These are phyloP conservation scores for Fusarium hainanense DNA, from an alignment of 2,329 filamentous ascomycete genomes.

Conservation along the genomic window DNA sequence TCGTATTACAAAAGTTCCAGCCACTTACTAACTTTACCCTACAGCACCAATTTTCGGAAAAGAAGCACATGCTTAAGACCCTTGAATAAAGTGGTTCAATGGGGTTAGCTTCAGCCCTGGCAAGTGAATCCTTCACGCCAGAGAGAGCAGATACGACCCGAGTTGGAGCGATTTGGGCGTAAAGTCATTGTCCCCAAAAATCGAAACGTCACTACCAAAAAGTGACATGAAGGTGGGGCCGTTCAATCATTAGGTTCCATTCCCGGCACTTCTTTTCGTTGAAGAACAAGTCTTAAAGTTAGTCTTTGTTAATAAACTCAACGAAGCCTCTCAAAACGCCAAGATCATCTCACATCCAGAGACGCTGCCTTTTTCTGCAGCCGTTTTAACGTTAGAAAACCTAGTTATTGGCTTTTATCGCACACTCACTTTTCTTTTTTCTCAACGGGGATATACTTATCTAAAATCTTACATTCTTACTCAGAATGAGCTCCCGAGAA, in stretches of 20 bases:
- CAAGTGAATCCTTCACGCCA: slow-evolving; percentile 1
- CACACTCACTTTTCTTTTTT: neutral
- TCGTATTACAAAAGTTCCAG: slow-evolving; percentile 20
- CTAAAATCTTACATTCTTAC: neutral
- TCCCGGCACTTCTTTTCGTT: slow-evolving; percentile 14
- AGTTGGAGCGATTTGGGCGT: neutral
- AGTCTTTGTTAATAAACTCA: slow-evolving; percentile 19
- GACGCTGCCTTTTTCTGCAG: neutral
- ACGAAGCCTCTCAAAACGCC: slow-evolving; percentile 10
- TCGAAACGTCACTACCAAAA: slow-evolving; percentile 24
- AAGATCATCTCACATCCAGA: neutral
- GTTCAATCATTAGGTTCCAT: neutral
- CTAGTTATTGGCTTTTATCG: neutral
- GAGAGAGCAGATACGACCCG: neutral
- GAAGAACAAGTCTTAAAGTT: neutral
- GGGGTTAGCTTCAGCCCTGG: slow-evolving; percentile 9
- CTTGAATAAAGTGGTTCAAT: neutral
- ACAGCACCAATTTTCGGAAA: neutral
- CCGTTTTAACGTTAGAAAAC: slow-evolving; percentile 3
- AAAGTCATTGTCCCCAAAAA: slow-evolving; percentile 26
- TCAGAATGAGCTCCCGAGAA: slow-evolving; percentile 37
- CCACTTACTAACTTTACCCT: neutral
- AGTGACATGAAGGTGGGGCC: slow-evolving; percentile 21
- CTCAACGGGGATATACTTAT: neutral
- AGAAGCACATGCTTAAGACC: neutral